These are phyloP conservation scores for Hypsizygus ulmarius DNA, from an alignment of 1,284 basidiomycete genomes.

Conservation along the genomic window DNA sequence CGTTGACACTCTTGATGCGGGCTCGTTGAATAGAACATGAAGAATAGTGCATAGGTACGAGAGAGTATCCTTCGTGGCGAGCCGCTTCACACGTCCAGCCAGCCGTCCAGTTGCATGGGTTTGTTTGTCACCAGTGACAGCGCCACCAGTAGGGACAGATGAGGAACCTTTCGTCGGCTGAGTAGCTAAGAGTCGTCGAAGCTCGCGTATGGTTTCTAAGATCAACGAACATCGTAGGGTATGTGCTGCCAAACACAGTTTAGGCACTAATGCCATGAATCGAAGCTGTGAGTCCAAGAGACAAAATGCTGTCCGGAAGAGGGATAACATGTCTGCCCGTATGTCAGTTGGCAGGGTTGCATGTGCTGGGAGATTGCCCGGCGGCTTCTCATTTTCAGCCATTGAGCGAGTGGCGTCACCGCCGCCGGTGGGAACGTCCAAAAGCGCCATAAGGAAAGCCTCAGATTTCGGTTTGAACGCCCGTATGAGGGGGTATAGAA, in stretches of 20 bases:
- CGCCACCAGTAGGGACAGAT: conserved; percentile 11
- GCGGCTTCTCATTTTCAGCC: conserved; percentile 8
- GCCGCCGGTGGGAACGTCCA: conserved; percentile 15
- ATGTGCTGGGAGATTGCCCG: conserved; percentile 2
- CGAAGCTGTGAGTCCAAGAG: conserved; percentile 15
- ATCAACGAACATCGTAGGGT: conserved; percentile 29
- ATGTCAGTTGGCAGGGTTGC: conserved; percentile 20
- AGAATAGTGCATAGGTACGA: conserved; percentile 54
- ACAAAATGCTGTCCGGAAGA: conserved; percentile 26
- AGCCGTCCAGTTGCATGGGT: background rate
- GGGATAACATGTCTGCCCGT: conserved; percentile 26
- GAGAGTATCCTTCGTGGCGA: conserved; percentile 49
- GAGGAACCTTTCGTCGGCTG: background rate
- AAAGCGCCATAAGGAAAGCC: conserved; percentile 21
- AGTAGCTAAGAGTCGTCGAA: conserved; percentile 21
- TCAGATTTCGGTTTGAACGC: conserved; percentile 25
- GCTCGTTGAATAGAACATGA: conserved; percentile 31
- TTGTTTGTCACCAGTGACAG: conserved; percentile 9
- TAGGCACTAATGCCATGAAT: conserved; percentile 3
- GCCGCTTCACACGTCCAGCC: conserved; percentile 30
- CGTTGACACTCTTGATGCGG: conserved; percentile 1
- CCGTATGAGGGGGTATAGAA: conserved; percentile 26
- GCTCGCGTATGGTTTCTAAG: conserved; percentile 28
- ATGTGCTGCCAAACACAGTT: conserved; percentile 15
- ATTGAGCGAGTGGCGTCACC: background rate